Evolutionary conservation across 164 flowering plant species (phyloP), one percentile per base, ranked within the genome.

Genomic region (Echeveria elegans): DNA sequence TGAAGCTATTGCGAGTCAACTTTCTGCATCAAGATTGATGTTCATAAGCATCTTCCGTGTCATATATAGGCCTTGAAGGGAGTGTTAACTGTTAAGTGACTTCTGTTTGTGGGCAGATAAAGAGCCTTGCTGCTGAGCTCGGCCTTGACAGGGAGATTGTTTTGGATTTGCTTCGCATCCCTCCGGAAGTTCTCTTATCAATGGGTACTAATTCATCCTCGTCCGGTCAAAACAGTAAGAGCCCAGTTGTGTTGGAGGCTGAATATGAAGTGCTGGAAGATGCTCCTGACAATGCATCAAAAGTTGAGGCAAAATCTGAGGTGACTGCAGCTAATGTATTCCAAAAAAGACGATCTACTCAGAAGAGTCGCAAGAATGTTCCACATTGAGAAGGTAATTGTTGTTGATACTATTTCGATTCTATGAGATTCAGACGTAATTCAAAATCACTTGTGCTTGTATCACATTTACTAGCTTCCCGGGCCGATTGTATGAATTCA

Each of bases 81-180:
- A n/a, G n/a, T n/a, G n/a, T n/a, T 34, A 34, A 34, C 7, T 47
- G 23, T 18, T 18, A 47, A 2, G 4, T 3, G n/a, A 19, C 16
- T 47, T 53, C 4, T 10, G 32, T 56, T 21, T 66, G 26, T 45
- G 59, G 68, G 77, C 83, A 95, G 99, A 87, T 95, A 2, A 88
- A 87, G 73, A 83, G 52, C 76, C 92, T 95, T 64, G 88, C 94
- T 66, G 96, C 85, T 52, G 99, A 92, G 71, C 74, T 92, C 60
- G 82, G 96, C 74, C 92, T 95, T 59, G 99, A 91, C 69, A 83
- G 99, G 77, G 79, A 93, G 26, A 37, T 89, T 72, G 97, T 95
- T 70, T 91, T 92, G 67, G 76, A 85, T 69, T 67, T 89, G 77
- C 97, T 95, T 62, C 94, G 97, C 45, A 86, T 89, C 0, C 99